Evolutionary conservation across 352 stramenopile genomes (phyloP).

Genomic region (Pseudoperonospora humuli): DNA sequence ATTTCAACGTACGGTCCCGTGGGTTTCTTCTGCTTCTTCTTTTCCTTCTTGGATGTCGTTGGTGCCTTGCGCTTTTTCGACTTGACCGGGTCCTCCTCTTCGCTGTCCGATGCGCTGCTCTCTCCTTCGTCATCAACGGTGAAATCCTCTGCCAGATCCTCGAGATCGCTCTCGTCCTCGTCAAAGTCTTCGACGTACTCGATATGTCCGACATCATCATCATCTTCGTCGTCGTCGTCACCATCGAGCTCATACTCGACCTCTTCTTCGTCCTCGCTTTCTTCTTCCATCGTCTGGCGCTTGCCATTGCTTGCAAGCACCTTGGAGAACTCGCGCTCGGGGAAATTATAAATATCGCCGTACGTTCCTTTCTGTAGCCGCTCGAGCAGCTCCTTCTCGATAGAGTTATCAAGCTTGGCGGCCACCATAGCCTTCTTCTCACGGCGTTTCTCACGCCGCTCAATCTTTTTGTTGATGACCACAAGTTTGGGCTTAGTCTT

Average conservation of each 20-base stretch:
- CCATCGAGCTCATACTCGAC: constrained; percentile 43
- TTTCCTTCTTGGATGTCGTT: constrained; percentile 20
- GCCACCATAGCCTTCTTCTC: constrained; percentile 96
- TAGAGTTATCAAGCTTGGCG: constrained; percentile 91
- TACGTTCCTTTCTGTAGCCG: constrained; percentile 96
- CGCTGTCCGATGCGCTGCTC: constrained; percentile 28
- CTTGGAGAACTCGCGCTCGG: constrained; percentile 87
- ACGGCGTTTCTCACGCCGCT: constrained; percentile 90
- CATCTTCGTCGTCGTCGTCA: constrained; percentile 41
- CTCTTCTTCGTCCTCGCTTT: constrained; percentile 73
- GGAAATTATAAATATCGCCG: constrained; percentile 99
- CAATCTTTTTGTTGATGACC: constrained; percentile 94
- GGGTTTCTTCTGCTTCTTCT: constrained; percentile 67
- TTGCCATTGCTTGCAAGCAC: constrained; percentile 73
- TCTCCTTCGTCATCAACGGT: constrained; percentile 50
- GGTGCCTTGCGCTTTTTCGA: constrained; percentile 69
- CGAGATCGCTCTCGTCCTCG: constrained; percentile 89
- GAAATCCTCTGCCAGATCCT: constrained; percentile 73
- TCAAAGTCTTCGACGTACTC: constrained; percentile 87
- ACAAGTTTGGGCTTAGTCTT: constrained; percentile 92
- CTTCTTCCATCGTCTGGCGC: constrained; percentile 89
- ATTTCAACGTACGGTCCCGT: constrained; percentile 80
- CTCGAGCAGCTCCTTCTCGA: constrained; percentile 98
- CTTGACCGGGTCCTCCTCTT: constrained; percentile 38
- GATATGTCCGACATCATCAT: constrained; percentile 39